Evolutionary conservation across 768 basidiomycete genomes (phyloP).

Genomic region (Leccinum pellstonianum): DNA sequence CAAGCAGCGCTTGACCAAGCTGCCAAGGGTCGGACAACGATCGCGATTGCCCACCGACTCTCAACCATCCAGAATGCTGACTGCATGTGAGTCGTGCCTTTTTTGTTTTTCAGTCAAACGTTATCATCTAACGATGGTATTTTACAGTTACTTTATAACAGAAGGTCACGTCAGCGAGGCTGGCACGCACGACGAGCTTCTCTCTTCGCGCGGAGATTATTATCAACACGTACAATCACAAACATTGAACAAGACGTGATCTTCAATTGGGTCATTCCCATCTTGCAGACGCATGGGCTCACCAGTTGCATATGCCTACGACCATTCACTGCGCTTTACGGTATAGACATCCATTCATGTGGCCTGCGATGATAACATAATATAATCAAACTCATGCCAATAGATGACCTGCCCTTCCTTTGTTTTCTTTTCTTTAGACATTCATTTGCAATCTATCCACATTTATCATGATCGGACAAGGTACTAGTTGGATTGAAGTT

Average conservation of each 20-base stretch:
- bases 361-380: too few relatives aligned
- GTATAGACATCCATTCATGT: too few relatives aligned
- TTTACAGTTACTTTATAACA: slow-evolving; percentile 78
- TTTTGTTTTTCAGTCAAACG: not conserved
- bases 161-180: slow-evolving; percentile 83
- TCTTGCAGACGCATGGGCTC: too few relatives aligned
- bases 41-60: slow-evolving; percentile 93
- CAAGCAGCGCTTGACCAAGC: slow-evolving; percentile 93
- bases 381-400: too few relatives aligned
- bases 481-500: too few relatives aligned
- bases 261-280: too few relatives aligned
- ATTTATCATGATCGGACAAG: too few relatives aligned
- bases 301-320: too few relatives aligned
- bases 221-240: slow-evolving; percentile 87
- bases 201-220: slow-evolving; percentile 64
- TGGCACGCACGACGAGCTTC: slow-evolving; percentile 85
- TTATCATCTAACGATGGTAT: not conserved
- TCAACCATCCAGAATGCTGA: slow-evolving; percentile 93
- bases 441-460: too few relatives aligned
- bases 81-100: slow-evolving; percentile 62
- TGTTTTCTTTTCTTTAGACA: too few relatives aligned
- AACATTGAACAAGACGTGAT: slow-evolving; percentile 49
- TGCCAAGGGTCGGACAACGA: slow-evolving; percentile 88
- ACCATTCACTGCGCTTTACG: too few relatives aligned
- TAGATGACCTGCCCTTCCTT: too few relatives aligned